Base-by-base conservation (phyloP, 768 basidiomycete genomes). In the Hortiboletus flavorubellus region DNA sequence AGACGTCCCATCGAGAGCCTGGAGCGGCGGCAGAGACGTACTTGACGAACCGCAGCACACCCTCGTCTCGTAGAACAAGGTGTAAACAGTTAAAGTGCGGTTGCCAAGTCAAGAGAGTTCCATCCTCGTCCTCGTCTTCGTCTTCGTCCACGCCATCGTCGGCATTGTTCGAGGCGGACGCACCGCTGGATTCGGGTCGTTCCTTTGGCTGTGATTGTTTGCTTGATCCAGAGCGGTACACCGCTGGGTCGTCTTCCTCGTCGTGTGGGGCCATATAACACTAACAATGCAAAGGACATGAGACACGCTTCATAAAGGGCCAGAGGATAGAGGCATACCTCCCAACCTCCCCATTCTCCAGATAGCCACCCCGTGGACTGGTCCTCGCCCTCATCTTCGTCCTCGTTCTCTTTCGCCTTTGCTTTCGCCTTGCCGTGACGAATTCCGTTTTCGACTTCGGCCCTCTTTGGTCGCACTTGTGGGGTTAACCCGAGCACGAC, bases 191-290 rank as follows among this genome's bases (percentile, higher is more conserved):
- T 18, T 53, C 39, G 18, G 54, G 49, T 15, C 42, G 48, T 26
- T 63, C 61, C 42, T 62, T 67, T 26, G 46, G n/a, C n/a, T 65
- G 56, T 9, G 60, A 30, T 44, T 67, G 69, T 61, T 71, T 78
- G 66, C 78, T 78, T 39, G 75, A 71, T 16, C 78, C 77, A 21
- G 84, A 80, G 30, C 93, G 87, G 69, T 96, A 98, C 15, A 97
- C 88, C 2, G 95, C 93, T 14, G 94, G 94, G 69, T 98, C 95
- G 59, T 96, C 94, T 65, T 93, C 92, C 62, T 91, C 93, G 58
- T 95, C 87, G 59, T 96, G 93, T 40, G 92, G 91, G 2, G 93
- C 90, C 83, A 97, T 89, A 71, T 98, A 98, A 67, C 93, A 94
- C 87, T 93, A 58, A 49, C 21, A 14, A 53, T 0, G 12, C 8